A percentile compares a stretch with the other conserved stretches of the same genome.
Evolutionary conservation across 73 alveolate species (phyloP).

Genomic region (Paramecium primaurelia): DNA sequence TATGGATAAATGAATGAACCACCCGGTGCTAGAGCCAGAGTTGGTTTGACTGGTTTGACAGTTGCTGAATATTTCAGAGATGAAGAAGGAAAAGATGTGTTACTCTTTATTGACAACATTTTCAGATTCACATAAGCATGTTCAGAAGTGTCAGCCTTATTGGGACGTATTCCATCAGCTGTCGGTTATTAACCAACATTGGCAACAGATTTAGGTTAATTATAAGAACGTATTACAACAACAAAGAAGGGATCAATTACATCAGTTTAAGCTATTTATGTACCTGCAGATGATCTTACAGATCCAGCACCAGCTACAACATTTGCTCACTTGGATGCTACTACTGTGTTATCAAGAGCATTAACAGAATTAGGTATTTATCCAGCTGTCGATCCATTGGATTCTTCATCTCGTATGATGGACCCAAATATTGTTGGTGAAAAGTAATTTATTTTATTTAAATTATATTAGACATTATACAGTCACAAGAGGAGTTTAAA

Average conservation of each 20-base stretch:
- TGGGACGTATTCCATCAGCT: slow-evolving; percentile 98
- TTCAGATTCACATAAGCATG: slow-evolving; percentile 98
- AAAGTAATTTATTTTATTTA: not conserved
- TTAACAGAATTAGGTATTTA: slow-evolving; percentile 95
- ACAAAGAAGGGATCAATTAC: slow-evolving; percentile 97
- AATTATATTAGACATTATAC: slow-evolving; percentile 61
- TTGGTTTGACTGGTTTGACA: slow-evolving; percentile 94
- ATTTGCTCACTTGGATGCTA: slow-evolving; percentile 98
- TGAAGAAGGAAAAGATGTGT: slow-evolving; percentile 97
- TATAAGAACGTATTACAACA: slow-evolving; percentile 96
- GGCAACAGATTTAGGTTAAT: slow-evolving; percentile 96
- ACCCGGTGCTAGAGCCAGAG: slow-evolving; percentile 99
- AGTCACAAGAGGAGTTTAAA: slow-evolving; percentile 87
- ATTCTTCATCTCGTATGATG: slow-evolving; percentile 95
- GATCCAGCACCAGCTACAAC: slow-evolving; percentile 99
- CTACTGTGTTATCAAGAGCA: slow-evolving; percentile 93
- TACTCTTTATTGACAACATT: slow-evolving; percentile 95
- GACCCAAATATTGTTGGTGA: slow-evolving; percentile 95
- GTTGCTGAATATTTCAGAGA: slow-evolving; percentile 98
- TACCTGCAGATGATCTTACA: slow-evolving; percentile 97
- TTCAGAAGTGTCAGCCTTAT: slow-evolving; percentile 97
- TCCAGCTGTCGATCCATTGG: slow-evolving; percentile 99
- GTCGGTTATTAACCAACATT: slow-evolving; percentile 98
- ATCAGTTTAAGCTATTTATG: slow-evolving; percentile 97
- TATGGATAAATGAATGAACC: slow-evolving; percentile 99